A percentile compares a stretch with the other conserved stretches of the same genome.
phyloP scores from a whole-genome alignment of 225 moss, liverwort and hornwort species.

The Sphagnum tenellum region DNA sequence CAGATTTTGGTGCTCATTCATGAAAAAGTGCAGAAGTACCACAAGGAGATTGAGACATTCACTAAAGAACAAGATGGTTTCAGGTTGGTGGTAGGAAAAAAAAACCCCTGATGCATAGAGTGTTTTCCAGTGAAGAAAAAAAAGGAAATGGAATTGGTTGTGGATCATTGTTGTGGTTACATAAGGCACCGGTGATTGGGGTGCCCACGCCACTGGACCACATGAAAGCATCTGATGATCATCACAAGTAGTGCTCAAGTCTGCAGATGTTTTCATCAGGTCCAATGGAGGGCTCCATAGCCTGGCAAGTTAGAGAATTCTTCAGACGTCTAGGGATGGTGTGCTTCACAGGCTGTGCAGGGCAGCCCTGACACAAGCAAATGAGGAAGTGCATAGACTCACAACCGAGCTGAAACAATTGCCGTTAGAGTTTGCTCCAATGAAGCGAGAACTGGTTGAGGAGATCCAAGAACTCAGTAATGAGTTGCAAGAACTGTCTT shows the following conservation, averaged over 20 bases:
- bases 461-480: slow-evolving; percentile 27
- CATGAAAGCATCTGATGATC: too few species aligned
- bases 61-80: slow-evolving; percentile 23
- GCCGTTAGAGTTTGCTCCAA: slow-evolving; percentile 19
- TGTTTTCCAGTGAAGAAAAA: neutral
- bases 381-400: slow-evolving; percentile 31
- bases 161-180: neutral
- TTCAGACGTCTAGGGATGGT: too few species aligned
- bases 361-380: slow-evolving; percentile 21
- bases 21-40: slow-evolving; percentile 20
- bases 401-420: slow-evolving; percentile 22
- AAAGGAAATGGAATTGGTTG: neutral
- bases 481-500: slow-evolving; percentile 34
- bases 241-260: too few species aligned
- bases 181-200: too few species aligned
- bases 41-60: slow-evolving; percentile 28
- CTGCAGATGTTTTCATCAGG: too few species aligned
- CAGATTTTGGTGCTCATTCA: slow-evolving; percentile 28
- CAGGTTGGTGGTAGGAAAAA: slow-evolving; percentile 15
- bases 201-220: too few species aligned
- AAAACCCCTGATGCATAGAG: neutral
- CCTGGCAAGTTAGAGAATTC: too few species aligned
- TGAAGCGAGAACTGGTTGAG: slow-evolving; percentile 37
- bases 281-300: too few species aligned
- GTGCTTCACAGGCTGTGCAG: neutral